Percentiles rank a stretch among this genome's conserved stretches.
These are phyloP conservation scores for Yamadazyma triangularis DNA, from an alignment of 1,139 yeast genomes.

Conservation along the genomic window DNA sequence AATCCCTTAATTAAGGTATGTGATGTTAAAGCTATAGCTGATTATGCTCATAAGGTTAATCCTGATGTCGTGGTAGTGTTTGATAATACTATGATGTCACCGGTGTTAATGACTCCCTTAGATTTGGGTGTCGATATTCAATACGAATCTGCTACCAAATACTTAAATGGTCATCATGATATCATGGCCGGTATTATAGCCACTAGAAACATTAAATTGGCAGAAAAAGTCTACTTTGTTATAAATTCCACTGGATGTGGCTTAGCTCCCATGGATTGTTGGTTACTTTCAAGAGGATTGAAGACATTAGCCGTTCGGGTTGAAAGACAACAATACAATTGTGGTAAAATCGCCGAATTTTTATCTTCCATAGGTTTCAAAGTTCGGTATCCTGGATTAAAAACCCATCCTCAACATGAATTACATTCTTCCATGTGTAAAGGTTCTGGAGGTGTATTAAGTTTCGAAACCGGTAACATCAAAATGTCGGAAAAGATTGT, in stretches of 20 bases:
- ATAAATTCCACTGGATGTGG: conserved; percentile 92
- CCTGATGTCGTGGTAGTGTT: conserved; percentile 76
- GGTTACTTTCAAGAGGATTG: conserved; percentile 83
- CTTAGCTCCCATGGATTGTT: conserved; percentile 83
- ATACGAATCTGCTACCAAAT: conserved; percentile 90
- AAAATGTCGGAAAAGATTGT: conserved; percentile 68
- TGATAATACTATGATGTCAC: conserved; percentile 96
- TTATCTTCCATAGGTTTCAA: conserved; percentile 56
- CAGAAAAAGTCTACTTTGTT: conserved; percentile 66
- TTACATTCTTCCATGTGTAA: conserved; percentile 72
- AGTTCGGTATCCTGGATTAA: conserved; percentile 82
- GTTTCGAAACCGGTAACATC: conserved; percentile 81
- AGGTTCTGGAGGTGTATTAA: conserved; percentile 87
- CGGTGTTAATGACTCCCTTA: conserved; percentile 77
- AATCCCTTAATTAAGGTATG: conserved; percentile 87
- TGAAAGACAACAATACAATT: conserved; percentile 82
- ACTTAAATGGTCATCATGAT: conserved; percentile 90
- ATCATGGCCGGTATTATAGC: conserved; percentile 93
- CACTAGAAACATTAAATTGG: conserved; percentile 56
- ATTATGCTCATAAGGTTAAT: conserved; percentile 60
- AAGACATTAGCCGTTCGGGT: conserved; percentile 81
- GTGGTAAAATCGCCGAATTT: conserved; percentile 69
- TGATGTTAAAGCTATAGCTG: conserved; percentile 65
- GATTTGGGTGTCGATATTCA: conserved; percentile 86
- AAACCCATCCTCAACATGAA: conserved; percentile 75